Conservation (phyloP, 1,284 basidiomycete species). For the Malassezia brasiliensis region DNA sequence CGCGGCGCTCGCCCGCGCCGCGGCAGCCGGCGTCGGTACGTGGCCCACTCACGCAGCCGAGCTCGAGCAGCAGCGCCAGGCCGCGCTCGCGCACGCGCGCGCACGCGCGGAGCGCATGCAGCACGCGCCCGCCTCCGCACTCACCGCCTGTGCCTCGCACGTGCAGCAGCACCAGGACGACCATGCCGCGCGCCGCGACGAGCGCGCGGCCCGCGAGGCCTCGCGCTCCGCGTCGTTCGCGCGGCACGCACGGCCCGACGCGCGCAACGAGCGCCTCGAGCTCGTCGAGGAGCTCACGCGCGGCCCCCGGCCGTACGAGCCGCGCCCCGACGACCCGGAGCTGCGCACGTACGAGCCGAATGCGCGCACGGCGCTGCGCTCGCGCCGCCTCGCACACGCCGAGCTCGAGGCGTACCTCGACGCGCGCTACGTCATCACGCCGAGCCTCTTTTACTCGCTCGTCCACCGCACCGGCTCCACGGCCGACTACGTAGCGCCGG, state of each 20-base stretch:
- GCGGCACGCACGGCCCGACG: background rate
- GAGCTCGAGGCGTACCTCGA: slow-evolving; percentile 71
- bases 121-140: background rate
- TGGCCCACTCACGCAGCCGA: background rate
- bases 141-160: background rate
- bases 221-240: slow-evolving; percentile 7
- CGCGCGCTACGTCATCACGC: slow-evolving; percentile 74
- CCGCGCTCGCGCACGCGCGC: background rate
- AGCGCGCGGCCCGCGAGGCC: background rate
- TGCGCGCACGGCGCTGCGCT: slow-evolving; percentile 26
- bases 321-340: slow-evolving; percentile 9
- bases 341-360: slow-evolving; percentile 13
- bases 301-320: slow-evolving; percentile 3
- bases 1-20: slow-evolving; percentile 1
- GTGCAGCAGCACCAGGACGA: slow-evolving; percentile 6
- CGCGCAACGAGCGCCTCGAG: slow-evolving; percentile 13
- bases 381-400: slow-evolving; percentile 63
- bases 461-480: slow-evolving; percentile 1
- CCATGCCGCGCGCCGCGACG: slow-evolving; percentile 2
- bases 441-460: slow-evolving; percentile 71
- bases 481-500: slow-evolving; percentile 6
- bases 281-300: slow-evolving; percentile 7
- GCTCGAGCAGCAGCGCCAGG: background rate
- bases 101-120: slow-evolving; percentile 2
- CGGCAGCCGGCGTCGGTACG: slow-evolving; percentile 3